phyloP scores from a whole-genome alignment of 371 early-diverging fungal genomes.

The Mortierella sp. region DNA sequence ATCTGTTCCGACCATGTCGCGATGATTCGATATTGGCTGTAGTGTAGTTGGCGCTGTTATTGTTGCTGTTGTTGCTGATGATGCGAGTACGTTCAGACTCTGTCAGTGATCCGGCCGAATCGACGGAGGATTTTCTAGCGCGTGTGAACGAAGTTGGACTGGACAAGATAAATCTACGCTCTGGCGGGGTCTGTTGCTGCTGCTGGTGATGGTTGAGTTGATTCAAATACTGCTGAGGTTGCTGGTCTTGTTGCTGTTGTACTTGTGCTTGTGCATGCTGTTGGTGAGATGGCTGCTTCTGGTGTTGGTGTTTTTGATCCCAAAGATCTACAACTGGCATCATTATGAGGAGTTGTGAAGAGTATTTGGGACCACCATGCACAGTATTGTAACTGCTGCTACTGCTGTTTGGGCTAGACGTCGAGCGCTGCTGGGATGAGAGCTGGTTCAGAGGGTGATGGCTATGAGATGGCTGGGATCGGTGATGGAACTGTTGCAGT shows the following conservation, averaged over 20 bases:
- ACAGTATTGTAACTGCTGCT: not conserved
- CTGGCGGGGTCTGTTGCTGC: not conserved
- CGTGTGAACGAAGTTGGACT: constrained; percentile 17
- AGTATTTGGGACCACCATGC: not conserved
- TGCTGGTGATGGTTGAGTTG: not conserved
- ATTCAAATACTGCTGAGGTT: not conserved
- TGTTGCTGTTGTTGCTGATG: not conserved
- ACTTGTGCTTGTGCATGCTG: not conserved
- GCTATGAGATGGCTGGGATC: constrained; percentile 13
- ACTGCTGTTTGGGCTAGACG: not conserved
- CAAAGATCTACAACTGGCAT: not conserved
- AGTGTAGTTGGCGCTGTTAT: not conserved
- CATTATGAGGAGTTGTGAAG: not conserved
- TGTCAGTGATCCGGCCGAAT: not conserved
- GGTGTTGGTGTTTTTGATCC: constrained; percentile 5
- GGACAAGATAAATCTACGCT: constrained; percentile 13
- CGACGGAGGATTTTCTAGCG: constrained; percentile 1
- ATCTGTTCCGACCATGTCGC: not conserved
- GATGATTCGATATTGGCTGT: constrained; percentile 5
- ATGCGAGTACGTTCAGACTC: not conserved
- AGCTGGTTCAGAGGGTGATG: constrained; percentile 32
- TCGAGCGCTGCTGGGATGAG: not conserved
- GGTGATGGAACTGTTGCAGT: constrained; percentile 23
- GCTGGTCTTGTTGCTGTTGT: not conserved
- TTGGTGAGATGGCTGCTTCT: not conserved